Base-by-base conservation (phyloP, 2,329 filamentous ascomycete species). In the Cladosporium oxysporum region DNA sequence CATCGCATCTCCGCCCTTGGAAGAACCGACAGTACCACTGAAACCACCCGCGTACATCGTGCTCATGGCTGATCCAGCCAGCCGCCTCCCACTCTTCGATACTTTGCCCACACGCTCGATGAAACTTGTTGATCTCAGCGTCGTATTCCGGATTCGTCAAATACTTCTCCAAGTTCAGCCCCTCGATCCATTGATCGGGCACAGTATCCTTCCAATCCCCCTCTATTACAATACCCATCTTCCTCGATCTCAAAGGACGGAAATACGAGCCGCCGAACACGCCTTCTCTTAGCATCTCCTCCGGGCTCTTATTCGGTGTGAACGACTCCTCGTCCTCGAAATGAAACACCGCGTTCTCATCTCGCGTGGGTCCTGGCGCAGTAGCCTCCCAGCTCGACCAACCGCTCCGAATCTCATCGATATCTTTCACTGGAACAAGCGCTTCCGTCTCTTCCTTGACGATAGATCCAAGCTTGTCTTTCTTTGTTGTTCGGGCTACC, bases 21-120 rank as follows among this genome's bases (percentile, higher is more conserved):
- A 81, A 85, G 72, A 85, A 85, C 0, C 83, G 79, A 58, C 79
- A 81, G 71, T 85, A 86, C 84, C 84, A 86, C 70, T 86, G 84
- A 69, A 85, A 85, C 84, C 83, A 87, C 6, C 84, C 84, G 55
- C 84, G 72, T 1, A 84, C 81, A 71, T 86, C 84, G 62, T 81
- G 80, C 28, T 78, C 76, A 68, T 85, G 83, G n/a, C 78, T 76
- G 58, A 86, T 85, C 84, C 84, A 87, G 0, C 84, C 84, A 4
- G 78, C 78, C 0, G 80, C 81, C 70, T 86, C 84, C 84, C 84
- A 86, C 68, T 84, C 79, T 69, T 85, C 83, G 53, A 85, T 85
- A 18, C 74, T 79, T 73, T 86, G 84, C 5, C 84, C 84, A 69
- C 83, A 84, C 3, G 79, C 69, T 3, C 84, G 83, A 65, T 81